Evolutionary conservation across 2,329 filamentous ascomycete species (phyloP).

Genomic region (Stagonosporopsis tanaceti): DNA sequence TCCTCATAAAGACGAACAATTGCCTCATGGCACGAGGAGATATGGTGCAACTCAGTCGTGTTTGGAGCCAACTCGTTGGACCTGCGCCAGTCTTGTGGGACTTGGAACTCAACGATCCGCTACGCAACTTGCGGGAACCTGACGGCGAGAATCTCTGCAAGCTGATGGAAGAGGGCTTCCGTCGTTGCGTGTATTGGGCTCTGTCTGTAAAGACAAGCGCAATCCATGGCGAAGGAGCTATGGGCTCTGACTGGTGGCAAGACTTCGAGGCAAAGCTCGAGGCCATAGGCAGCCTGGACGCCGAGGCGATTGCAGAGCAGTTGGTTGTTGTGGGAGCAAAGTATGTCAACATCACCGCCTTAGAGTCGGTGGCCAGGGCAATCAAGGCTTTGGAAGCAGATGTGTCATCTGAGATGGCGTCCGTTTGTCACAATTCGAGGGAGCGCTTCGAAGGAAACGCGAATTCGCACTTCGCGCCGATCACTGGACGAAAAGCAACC

Average conservation of each 20-base stretch:
- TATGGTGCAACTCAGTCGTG: neutral
- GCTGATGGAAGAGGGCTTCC: neutral
- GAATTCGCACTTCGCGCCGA: neutral
- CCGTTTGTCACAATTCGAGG: neutral
- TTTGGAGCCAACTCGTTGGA: neutral
- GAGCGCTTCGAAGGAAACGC: neutral
- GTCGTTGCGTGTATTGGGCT: neutral
- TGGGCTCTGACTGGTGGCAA: neutral
- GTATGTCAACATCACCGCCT: neutral
- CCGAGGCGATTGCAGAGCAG: neutral
- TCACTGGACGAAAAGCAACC: neutral
- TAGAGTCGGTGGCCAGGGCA: neutral
- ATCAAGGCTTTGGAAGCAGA: neutral
- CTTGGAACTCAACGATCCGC: neutral
- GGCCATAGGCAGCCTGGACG: neutral
- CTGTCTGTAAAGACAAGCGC: neutral
- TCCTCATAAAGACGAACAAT: neutral
- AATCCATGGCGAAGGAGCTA: neutral
- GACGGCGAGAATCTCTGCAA: conserved; percentile 1
- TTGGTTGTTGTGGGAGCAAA: neutral
- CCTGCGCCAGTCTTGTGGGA: neutral
- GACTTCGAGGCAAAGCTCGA: neutral
- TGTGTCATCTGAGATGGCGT: neutral
- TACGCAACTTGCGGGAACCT: neutral
- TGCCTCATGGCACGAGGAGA: neutral